Conservation (phyloP, 2,329 filamentous ascomycete species). For the Teratosphaeria gauchensis region DNA sequence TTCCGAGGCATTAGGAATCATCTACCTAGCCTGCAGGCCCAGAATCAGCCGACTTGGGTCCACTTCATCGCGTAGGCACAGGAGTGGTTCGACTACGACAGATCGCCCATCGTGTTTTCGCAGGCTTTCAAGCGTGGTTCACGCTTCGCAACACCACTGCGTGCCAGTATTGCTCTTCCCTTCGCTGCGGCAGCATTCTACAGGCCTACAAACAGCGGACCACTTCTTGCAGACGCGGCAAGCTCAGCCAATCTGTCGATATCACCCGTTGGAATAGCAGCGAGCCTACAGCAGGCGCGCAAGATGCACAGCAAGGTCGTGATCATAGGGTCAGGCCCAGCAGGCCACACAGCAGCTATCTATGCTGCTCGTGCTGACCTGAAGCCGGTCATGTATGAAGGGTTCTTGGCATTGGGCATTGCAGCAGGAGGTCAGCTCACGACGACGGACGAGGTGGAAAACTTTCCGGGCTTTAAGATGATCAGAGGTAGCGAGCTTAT, state of each 20-base stretch:
- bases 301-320: slow-evolving; percentile 92
- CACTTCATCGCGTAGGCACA: background rate
- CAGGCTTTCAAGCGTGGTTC: slow-evolving; percentile 46
- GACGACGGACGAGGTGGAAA: slow-evolving; percentile 96
- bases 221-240: slow-evolving; percentile 30
- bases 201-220: slow-evolving; percentile 31
- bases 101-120: slow-evolving; percentile 79
- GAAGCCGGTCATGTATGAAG: slow-evolving; percentile 92
- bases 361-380: slow-evolving; percentile 92
- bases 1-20: background rate
- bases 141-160: slow-evolving; percentile 57
- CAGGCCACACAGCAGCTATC: slow-evolving; percentile 92
- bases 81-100: background rate
- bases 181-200: slow-evolving; percentile 63
- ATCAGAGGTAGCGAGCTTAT: slow-evolving; percentile 84
- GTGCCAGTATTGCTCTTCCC: slow-evolving; percentile 63
- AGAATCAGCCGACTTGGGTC: background rate
- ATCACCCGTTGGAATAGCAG: slow-evolving; percentile 7
- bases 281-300: slow-evolving; percentile 27
- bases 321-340: slow-evolving; percentile 73
- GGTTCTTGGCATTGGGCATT: slow-evolving; percentile 94
- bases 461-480: slow-evolving; percentile 90
- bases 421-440: slow-evolving; percentile 94
- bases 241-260: slow-evolving; percentile 3
- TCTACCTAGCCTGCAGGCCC: background rate